phyloP scores from a whole-genome alignment of 139 green algal species.

The Axilococcus clingmanii region DNA sequence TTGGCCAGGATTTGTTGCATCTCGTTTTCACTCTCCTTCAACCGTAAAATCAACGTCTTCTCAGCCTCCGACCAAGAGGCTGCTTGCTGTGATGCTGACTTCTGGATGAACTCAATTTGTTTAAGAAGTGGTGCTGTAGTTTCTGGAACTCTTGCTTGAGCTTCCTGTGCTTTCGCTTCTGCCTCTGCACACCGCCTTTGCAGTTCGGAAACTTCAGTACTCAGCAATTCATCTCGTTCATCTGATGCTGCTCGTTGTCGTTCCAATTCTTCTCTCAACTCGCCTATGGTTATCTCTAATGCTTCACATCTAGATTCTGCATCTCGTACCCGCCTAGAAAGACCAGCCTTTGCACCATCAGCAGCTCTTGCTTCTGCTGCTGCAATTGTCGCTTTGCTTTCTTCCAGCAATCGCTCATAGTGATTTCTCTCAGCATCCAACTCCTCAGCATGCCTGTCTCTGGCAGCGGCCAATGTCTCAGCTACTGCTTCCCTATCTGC shows the following conservation, averaged over 20 bases:
- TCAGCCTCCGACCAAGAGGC: background rate
- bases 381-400: conserved; percentile 21
- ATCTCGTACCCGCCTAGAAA: conserved; percentile 36
- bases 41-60: conserved; percentile 1
- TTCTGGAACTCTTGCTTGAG: conserved; percentile 71
- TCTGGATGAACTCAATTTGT: conserved; percentile 70
- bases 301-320: conserved; percentile 47
- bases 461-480: conserved; percentile 31
- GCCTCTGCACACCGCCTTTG: conserved; percentile 59
- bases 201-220: conserved; percentile 53
- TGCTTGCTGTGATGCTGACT: background rate
- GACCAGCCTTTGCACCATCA: conserved; percentile 38
- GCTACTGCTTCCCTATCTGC: conserved; percentile 27
- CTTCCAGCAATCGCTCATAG: conserved; percentile 43
- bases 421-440: conserved; percentile 45
- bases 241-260: conserved; percentile 18
- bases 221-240: conserved; percentile 34
- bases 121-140: conserved; percentile 81
- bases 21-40: conserved; percentile 1
- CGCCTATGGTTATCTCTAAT: conserved; percentile 40
- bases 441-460: conserved; percentile 37
- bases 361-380: conserved; percentile 50
- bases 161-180: conserved; percentile 82
- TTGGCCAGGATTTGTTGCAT: no score
- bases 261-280: conserved; percentile 57